Percentiles rank a stretch among this genome's conserved stretches.
Conservation (phyloP, 441 rosid species). For the Populus hybrid region DNA sequence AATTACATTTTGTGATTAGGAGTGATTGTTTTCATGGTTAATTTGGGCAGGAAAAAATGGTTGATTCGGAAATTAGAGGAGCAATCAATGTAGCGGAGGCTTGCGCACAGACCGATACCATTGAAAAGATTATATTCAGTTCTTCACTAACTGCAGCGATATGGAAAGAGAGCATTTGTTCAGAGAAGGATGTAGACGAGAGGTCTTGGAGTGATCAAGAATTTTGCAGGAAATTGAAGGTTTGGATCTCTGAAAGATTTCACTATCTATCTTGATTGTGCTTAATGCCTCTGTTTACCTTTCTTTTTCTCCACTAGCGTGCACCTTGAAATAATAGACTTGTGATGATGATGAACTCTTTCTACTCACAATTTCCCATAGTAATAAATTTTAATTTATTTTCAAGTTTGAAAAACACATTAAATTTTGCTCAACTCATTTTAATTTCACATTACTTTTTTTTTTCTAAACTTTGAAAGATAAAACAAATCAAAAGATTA, state of each 20-base stretch:
- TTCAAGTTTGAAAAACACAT: too few relatives aligned
- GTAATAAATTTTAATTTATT: too few relatives aligned
- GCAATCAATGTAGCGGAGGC: constrained; percentile 87
- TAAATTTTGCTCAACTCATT: too few relatives aligned
- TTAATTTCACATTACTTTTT: too few relatives aligned
- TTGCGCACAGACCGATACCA: constrained; percentile 65
- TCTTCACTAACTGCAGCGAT: constrained; percentile 81
- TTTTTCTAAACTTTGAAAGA: too few relatives aligned
- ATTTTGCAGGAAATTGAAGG: constrained; percentile 76
- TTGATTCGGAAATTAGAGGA: constrained; percentile 78
- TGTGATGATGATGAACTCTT: too few relatives aligned
- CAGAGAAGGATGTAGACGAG: constrained; percentile 70
- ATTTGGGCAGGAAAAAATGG: constrained; percentile 44
- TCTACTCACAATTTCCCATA: too few relatives aligned
- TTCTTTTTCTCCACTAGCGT: neutral
- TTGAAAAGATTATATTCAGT: constrained; percentile 63
- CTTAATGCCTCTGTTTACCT: neutral
- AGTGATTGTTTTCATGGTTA: neutral
- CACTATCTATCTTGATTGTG: neutral
- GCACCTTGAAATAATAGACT: neutral
- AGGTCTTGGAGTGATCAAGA: constrained; percentile 76
- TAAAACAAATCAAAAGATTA: too few relatives aligned
- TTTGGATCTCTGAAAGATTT: constrained; percentile 6
- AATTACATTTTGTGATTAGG: neutral
- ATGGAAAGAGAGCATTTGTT: constrained; percentile 68